These are phyloP conservation scores for Pseudopediastrum boryanum DNA, from an alignment of 139 green algal species.

Conservation along the genomic window DNA sequence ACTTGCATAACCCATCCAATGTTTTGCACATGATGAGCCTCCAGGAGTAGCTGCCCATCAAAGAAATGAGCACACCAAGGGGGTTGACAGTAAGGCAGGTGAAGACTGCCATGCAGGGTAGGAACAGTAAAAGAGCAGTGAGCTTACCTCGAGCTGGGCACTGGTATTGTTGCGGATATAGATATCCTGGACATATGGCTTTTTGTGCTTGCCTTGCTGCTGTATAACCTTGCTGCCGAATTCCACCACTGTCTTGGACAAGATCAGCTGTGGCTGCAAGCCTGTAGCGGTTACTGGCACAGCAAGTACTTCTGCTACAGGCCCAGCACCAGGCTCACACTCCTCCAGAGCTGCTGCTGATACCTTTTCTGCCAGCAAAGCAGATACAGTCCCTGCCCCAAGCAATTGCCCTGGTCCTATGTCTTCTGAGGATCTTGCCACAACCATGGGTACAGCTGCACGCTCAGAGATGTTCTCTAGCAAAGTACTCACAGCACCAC, in stretches of 20 bases:
- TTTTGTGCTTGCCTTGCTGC: slow-evolving; percentile 49
- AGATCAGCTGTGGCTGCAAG: slow-evolving; percentile 58
- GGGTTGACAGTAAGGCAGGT: no score
- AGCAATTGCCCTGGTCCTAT: no score
- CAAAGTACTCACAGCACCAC: no score
- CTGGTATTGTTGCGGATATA: slow-evolving; percentile 43
- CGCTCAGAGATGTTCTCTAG: no score
- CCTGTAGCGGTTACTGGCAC: slow-evolving; percentile 40
- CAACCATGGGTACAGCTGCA: no score
- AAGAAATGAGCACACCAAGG: not conserved
- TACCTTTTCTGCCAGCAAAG: no score
- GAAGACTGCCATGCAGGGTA: no score
- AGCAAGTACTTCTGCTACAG: not conserved
- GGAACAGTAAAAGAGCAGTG: no score
- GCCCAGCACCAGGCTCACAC: not conserved
- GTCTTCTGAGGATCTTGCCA: no score
- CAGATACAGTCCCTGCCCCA: no score
- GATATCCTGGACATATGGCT: slow-evolving; percentile 51
- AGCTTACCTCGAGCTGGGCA: no score
- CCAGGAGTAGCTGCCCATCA: not conserved
- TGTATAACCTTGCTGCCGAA: slow-evolving; percentile 67
- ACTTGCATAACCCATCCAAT: not conserved
- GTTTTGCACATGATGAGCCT: not conserved
- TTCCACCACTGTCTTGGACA: slow-evolving; percentile 62
- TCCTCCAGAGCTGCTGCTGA: not conserved